Conservation (phyloP, 441 rosid genomes). For the Erodium texanum region DNA sequence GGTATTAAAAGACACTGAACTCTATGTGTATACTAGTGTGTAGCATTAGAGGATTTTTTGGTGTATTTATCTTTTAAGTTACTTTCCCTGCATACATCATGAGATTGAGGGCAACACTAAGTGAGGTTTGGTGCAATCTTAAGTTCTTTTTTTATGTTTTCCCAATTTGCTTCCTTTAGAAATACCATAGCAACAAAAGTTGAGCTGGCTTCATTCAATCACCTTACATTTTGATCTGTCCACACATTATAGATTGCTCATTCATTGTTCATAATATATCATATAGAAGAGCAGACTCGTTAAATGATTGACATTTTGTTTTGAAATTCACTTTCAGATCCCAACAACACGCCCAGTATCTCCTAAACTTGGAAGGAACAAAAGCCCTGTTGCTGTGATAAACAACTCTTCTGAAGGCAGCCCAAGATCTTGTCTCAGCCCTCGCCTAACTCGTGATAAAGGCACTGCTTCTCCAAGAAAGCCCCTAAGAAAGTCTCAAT, state of each 20-base stretch:
- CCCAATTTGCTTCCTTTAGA: not conserved
- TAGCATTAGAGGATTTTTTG: not conserved
- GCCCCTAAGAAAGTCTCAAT: not conserved
- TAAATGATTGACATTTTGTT: not conserved
- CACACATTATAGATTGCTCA: not conserved
- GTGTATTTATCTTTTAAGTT: not conserved
- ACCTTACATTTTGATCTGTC: not conserved
- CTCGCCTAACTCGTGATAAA: slow-evolving; percentile 17
- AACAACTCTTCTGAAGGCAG: slow-evolving; percentile 29
- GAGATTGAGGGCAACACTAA: too few species aligned
- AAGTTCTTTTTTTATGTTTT: not conserved
- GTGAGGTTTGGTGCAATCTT: too few species aligned
- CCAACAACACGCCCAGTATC: slow-evolving; percentile 76
- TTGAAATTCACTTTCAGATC: slow-evolving; percentile 34
- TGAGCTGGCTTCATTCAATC: not conserved
- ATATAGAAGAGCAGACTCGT: too few species aligned
- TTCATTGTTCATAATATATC: not conserved
- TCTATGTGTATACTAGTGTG: not conserved
- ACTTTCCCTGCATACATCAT: not conserved
- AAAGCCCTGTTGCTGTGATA: slow-evolving; percentile 32
- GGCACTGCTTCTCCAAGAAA: not conserved
- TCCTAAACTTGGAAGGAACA: slow-evolving; percentile 84
- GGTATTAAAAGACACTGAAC: not conserved
- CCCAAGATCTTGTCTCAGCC: slow-evolving; percentile 21
- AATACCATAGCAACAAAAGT: not conserved